phyloP scores from a whole-genome alignment of 176 grass and related monocot species.

The Saccharum officinarum region DNA sequence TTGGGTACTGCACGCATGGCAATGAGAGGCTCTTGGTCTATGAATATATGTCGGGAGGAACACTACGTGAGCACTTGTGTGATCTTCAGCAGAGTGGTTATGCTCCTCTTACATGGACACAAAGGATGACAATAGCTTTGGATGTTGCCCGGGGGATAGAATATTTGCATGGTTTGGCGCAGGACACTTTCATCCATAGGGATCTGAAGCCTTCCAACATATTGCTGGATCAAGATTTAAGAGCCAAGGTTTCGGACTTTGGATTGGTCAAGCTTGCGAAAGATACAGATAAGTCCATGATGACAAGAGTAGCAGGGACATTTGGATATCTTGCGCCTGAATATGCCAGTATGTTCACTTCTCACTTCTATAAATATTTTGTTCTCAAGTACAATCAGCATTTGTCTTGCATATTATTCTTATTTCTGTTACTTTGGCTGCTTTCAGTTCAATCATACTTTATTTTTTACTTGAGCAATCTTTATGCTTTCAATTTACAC shows the following conservation, averaged over 20 bases:
- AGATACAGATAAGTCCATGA: slow-evolving; percentile 88
- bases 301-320: slow-evolving; percentile 91
- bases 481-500: slow-evolving; percentile 23
- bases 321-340: slow-evolving; percentile 99
- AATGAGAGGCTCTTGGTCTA: slow-evolving; percentile 95
- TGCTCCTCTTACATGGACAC: slow-evolving; percentile 84
- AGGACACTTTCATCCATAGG: slow-evolving; percentile 97
- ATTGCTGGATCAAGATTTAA: slow-evolving; percentile 84
- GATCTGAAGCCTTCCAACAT: slow-evolving; percentile 99
- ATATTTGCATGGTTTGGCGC: slow-evolving; percentile 94
- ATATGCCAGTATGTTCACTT: slow-evolving; percentile 90
- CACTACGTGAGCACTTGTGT: slow-evolving; percentile 75
- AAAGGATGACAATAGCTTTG: slow-evolving; percentile 83
- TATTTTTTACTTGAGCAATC: slow-evolving; percentile 15
- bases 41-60: slow-evolving; percentile 84
- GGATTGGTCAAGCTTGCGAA: slow-evolving; percentile 86
- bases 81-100: slow-evolving; percentile 59
- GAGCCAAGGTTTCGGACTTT: slow-evolving; percentile 99
- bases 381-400: slow-evolving; percentile 13
- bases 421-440: slow-evolving; percentile 13
- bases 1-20: slow-evolving; percentile 84
- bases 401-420: slow-evolving; percentile 23
- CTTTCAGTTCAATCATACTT: background rate
- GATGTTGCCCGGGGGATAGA: slow-evolving; percentile 96
- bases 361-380: slow-evolving; percentile 20